These are phyloP conservation scores for Volvariella volvacea DNA, from an alignment of 1,284 basidiomycete genomes.

Conservation along the genomic window DNA sequence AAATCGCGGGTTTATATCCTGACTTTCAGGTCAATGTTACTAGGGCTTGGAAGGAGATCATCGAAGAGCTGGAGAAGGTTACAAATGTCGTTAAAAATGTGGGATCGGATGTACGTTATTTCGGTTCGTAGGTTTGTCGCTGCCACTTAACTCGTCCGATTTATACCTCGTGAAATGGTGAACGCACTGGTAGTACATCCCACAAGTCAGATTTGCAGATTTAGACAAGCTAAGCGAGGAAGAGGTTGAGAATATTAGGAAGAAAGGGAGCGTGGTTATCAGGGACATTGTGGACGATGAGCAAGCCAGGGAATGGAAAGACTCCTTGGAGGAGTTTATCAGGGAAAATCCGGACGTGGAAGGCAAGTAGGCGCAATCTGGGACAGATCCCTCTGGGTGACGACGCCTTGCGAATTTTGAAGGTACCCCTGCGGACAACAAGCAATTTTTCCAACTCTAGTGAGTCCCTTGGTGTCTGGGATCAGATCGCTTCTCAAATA, in stretches of 20 bases:
- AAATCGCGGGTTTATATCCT: slow-evolving; percentile 45
- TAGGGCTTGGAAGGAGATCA: slow-evolving; percentile 50
- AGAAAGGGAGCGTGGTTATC: slow-evolving; percentile 57
- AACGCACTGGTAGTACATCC: slow-evolving; percentile 37
- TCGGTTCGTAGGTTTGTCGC: too few species aligned
- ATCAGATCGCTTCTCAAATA: too few species aligned
- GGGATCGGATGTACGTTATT: slow-evolving; percentile 42
- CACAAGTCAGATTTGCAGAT: slow-evolving; percentile 54
- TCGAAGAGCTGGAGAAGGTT: slow-evolving; percentile 38
- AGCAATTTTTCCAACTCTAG: slow-evolving; percentile 72
- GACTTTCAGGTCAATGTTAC: slow-evolving; percentile 44
- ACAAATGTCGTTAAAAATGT: slow-evolving; percentile 36
- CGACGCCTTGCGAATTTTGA: background rate
- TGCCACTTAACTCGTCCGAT: background rate
- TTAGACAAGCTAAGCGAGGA: slow-evolving; percentile 39
- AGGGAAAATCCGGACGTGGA: slow-evolving; percentile 47
- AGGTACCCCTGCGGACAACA: slow-evolving; percentile 53
- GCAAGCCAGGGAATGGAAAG: slow-evolving; percentile 52
- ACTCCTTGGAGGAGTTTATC: slow-evolving; percentile 48
- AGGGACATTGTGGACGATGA: slow-evolving; percentile 50
- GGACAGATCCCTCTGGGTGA: background rate
- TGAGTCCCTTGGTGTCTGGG: slow-evolving; percentile 29
- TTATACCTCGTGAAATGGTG: background rate
- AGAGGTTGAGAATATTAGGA: slow-evolving; percentile 43
- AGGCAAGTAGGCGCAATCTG: slow-evolving; percentile 25